Conservation (phyloP, 2,329 filamentous ascomycete genomes). For the Pleomassaria siparia region DNA sequence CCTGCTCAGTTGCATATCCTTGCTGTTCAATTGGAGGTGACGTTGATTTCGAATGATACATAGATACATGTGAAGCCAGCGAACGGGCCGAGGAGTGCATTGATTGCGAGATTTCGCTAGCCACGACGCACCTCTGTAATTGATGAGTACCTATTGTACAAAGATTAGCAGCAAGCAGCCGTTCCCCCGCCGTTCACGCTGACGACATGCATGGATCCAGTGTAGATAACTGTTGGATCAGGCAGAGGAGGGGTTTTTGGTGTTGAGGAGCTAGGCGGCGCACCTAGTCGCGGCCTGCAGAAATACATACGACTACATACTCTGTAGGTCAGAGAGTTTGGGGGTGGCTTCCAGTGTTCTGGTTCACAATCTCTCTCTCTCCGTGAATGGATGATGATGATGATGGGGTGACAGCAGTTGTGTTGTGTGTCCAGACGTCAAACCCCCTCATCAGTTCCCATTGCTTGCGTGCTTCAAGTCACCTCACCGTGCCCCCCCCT, state of each 20-base stretch:
- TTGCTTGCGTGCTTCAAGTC: no score
- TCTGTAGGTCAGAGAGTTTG: background rate
- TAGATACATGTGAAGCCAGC: no score
- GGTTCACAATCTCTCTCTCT: background rate
- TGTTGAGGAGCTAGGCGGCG: conserved; percentile 4
- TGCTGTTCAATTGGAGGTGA: no score
- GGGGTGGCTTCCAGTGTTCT: background rate
- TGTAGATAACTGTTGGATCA: background rate
- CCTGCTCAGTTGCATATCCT: no score
- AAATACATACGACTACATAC: no score
- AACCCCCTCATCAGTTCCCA: no score
- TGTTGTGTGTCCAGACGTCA: no score
- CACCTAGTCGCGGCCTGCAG: background rate
- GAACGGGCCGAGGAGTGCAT: background rate
- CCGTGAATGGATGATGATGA: background rate
- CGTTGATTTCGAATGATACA: no score
- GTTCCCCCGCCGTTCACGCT: background rate
- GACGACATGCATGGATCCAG: background rate
- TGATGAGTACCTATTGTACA: no score
- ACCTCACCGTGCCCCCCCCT: no score
- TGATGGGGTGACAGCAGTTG: no score
- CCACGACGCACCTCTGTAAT: background rate
- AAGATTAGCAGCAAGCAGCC: no score
- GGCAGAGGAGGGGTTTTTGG: background rate
- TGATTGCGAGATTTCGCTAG: background rate